Base-by-base conservation (phyloP, 768 basidiomycete species). In the Cytidiella melzeri region DNA sequence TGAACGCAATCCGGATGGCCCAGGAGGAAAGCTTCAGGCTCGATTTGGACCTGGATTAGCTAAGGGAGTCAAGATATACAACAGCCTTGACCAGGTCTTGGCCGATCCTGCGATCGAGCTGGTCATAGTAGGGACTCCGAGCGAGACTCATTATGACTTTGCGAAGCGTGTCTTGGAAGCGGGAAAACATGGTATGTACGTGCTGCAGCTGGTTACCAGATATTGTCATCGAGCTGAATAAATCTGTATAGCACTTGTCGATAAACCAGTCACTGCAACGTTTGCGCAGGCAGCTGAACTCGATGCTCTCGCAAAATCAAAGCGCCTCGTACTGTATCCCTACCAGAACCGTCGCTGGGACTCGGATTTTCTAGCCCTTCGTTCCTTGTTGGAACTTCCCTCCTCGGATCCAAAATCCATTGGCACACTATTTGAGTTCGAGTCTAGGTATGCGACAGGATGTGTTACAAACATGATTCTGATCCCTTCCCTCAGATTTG, bases 341-440 rank as follows among this genome's bases (percentile, higher is more conserved):
- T 87, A 79, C 65, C 86, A 87, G 60, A 87, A 85, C 61, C 73
- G 87, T 43, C 75, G 87, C 49, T 89, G 81, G 79, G 87, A 89
- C 65, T 80, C 83, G 2, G 87, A 91, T 60, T 88, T 82, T 66
- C 69, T 87, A 34, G 76, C 86, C 5, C 65, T 90, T 43, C 75
- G 73, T 55, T 70, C 71, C 34, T 71, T 90, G 20, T 64, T 90
- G 21, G 66, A 69, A 6, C 69, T 83, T 18, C 77, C 81, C 13
- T 59, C 73, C 7, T 67, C 72, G 9, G 72, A 77, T 13, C 68
- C 76, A 1, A 67, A 74, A 45, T 79, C 75, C 7, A 64, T 88
- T 28, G 87, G 87, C 2, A 67, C 73, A 12, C 64, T 89, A 11
- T 65, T 77, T 5, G 86, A 89, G 60, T 83, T 89, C 48, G 86